A percentile compares a stretch with the other conserved stretches of the same genome.
Evolutionary conservation across 441 rosid genomes (phyloP).

Genomic region (Melastoma candidum): DNA sequence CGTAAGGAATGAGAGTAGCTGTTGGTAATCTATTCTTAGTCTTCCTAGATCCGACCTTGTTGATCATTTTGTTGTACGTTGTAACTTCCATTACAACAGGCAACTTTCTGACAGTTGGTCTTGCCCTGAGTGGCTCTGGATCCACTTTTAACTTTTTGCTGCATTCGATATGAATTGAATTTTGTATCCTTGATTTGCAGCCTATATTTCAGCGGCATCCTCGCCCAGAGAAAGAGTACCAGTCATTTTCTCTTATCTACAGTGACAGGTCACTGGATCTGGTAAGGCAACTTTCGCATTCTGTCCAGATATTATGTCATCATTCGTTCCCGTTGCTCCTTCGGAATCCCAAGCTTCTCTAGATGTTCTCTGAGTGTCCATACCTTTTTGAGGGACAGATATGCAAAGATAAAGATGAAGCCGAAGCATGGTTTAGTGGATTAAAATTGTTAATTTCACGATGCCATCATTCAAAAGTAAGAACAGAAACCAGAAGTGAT

Average conservation of each 20-base stretch:
- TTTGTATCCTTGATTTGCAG: conserved; percentile 19
- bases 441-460: conserved; percentile 5
- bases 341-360: not conserved
- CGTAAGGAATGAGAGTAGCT: too few relatives aligned
- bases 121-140: too few relatives aligned
- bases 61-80: too few relatives aligned
- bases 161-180: too few relatives aligned
- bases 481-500: conserved; percentile 29
- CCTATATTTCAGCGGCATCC: conserved; percentile 71
- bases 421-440: conserved; percentile 8
- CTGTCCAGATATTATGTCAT: not conserved
- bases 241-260: conserved; percentile 49
- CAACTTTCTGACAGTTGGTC: too few relatives aligned
- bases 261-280: conserved; percentile 42
- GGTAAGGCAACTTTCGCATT: conserved; percentile 14
- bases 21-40: too few relatives aligned
- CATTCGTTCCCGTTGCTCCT: not conserved
- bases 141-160: too few relatives aligned
- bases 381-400: conserved; percentile 1
- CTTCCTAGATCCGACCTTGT: too few relatives aligned
- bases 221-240: conserved; percentile 47
- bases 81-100: too few relatives aligned
- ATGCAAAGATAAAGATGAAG: conserved; percentile 10
- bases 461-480: conserved; percentile 15
- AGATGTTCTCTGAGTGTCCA: not conserved